Evolutionary conservation across 2,329 filamentous ascomycete species (phyloP).

Genomic region (Pezicula rhizophila): DNA sequence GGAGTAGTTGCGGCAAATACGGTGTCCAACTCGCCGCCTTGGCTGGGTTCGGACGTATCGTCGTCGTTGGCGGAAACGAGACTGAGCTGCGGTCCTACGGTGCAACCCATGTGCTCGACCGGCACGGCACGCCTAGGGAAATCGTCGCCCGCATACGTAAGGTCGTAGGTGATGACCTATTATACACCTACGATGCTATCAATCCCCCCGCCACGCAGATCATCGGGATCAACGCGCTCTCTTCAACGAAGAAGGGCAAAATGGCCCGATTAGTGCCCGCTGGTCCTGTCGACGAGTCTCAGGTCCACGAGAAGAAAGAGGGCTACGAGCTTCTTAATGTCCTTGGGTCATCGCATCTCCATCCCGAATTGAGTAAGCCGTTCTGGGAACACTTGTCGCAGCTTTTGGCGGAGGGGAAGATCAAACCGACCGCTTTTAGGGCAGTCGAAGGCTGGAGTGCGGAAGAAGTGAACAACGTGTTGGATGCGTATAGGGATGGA

Average conservation of each 20-base stretch:
- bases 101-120: slow-evolving; percentile 36
- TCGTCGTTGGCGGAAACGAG: slow-evolving; percentile 27
- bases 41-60: slow-evolving; percentile 32
- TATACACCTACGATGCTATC: slow-evolving; percentile 32
- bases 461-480: slow-evolving; percentile 29
- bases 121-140: slow-evolving; percentile 27
- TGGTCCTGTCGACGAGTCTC: slow-evolving; percentile 20
- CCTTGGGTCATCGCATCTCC: slow-evolving; percentile 20
- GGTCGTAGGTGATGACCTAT: slow-evolving; percentile 32
- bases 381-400: slow-evolving; percentile 28
- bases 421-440: slow-evolving; percentile 26
- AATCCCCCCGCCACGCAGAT: slow-evolving; percentile 21
- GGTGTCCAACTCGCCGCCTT: slow-evolving; percentile 29
- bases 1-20: slow-evolving; percentile 28
- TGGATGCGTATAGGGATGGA: slow-evolving; percentile 33
- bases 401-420: slow-evolving; percentile 26
- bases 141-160: slow-evolving; percentile 27
- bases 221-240: slow-evolving; percentile 30
- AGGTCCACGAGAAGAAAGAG: slow-evolving; percentile 26
- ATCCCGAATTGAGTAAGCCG: slow-evolving; percentile 22
- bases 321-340: slow-evolving; percentile 27
- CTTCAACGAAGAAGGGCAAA: slow-evolving; percentile 29
- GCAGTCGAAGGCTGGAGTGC: slow-evolving; percentile 28
- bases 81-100: slow-evolving; percentile 28
- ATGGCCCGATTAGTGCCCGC: slow-evolving; percentile 25